Percentiles rank a stretch among this genome's conserved stretches.
Conservation (phyloP, 1,284 basidiomycete genomes). For the Sanghuangporus baumii region DNA sequence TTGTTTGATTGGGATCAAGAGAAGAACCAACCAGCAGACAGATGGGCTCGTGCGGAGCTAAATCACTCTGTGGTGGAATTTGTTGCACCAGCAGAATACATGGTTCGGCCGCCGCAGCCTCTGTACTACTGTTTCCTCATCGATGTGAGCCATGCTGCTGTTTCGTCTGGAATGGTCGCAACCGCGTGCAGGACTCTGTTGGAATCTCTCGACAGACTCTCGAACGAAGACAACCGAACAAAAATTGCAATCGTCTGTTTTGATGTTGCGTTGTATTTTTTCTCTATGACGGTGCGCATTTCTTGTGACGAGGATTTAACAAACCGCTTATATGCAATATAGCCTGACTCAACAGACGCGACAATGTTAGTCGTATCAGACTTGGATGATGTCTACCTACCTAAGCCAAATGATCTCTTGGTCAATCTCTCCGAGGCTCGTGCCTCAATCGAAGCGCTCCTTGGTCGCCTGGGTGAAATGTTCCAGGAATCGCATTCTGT, state of each 20-base stretch:
- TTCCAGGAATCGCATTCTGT: constrained; percentile 91
- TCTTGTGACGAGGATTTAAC: background rate
- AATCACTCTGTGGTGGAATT: constrained; percentile 94
- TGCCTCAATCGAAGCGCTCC: constrained; percentile 75
- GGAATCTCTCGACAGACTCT: constrained; percentile 92
- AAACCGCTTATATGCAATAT: constrained; percentile 8
- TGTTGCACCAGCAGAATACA: constrained; percentile 98
- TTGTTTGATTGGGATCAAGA: constrained; percentile 98
- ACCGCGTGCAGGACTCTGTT: constrained; percentile 94
- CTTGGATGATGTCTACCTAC: constrained; percentile 94
- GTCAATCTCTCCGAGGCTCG: constrained; percentile 90
- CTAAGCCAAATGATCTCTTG: constrained; percentile 92
- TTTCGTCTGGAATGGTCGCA: constrained; percentile 95
- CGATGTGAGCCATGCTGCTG: constrained; percentile 90
- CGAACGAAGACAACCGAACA: constrained; percentile 90
- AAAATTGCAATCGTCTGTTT: constrained; percentile 93
- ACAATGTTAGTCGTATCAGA: constrained; percentile 97
- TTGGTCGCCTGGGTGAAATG: constrained; percentile 89
- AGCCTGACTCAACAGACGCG: constrained; percentile 81
- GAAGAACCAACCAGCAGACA: constrained; percentile 90
- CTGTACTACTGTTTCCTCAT: constrained; percentile 97
- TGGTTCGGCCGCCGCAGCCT: constrained; percentile 97
- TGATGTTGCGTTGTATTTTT: constrained; percentile 94
- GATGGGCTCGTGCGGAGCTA: constrained; percentile 91
- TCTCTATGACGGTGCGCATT: constrained; percentile 72